Conservation (phyloP, 768 basidiomycete species). For the Mycena crocata region DNA sequence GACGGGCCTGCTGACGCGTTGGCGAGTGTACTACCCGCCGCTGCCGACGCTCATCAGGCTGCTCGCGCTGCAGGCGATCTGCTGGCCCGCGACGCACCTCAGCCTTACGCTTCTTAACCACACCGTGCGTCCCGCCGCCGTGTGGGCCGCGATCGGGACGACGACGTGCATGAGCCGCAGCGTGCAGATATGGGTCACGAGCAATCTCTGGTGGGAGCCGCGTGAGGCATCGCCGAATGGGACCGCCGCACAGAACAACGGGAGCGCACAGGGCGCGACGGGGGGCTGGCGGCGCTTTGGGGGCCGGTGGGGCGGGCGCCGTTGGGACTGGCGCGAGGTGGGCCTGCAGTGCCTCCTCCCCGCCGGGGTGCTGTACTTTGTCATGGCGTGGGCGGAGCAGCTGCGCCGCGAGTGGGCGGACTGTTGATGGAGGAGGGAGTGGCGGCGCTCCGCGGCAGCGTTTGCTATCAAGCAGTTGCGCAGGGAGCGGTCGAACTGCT, state of each 20-base stretch:
- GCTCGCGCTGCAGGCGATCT: slow-evolving; percentile 93
- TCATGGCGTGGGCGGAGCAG: slow-evolving; percentile 82
- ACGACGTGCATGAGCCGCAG: slow-evolving; percentile 86
- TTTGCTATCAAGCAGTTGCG: too few relatives aligned
- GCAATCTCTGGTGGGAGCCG: slow-evolving; percentile 77
- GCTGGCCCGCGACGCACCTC: slow-evolving; percentile 93
- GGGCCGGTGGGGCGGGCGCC: slow-evolving; percentile 67
- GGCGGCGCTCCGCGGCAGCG: too few relatives aligned
- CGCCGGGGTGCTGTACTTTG: slow-evolving; percentile 77
- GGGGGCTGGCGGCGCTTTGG: slow-evolving; percentile 56
- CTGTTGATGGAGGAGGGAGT: too few relatives aligned
- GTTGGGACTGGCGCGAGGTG: slow-evolving; percentile 88
- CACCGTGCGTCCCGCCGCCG: slow-evolving; percentile 78
- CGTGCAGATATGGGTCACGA: slow-evolving; percentile 96
- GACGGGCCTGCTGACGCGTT: slow-evolving; percentile 89
- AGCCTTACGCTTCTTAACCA: slow-evolving; percentile 82
- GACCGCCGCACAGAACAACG: background rate
- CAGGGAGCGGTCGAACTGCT: too few relatives aligned
- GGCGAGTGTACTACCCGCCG: slow-evolving; percentile 92
- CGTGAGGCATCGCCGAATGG: slow-evolving; percentile 30
- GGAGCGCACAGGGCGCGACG: slow-evolving; percentile 21
- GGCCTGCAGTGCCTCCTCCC: slow-evolving; percentile 77
- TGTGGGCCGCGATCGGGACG: slow-evolving; percentile 91
- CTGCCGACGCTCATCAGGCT: slow-evolving; percentile 91
- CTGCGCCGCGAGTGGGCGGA: slow-evolving; percentile 57